Conservation (phyloP, 352 stramenopile genomes). For the Peronospora destructor region DNA sequence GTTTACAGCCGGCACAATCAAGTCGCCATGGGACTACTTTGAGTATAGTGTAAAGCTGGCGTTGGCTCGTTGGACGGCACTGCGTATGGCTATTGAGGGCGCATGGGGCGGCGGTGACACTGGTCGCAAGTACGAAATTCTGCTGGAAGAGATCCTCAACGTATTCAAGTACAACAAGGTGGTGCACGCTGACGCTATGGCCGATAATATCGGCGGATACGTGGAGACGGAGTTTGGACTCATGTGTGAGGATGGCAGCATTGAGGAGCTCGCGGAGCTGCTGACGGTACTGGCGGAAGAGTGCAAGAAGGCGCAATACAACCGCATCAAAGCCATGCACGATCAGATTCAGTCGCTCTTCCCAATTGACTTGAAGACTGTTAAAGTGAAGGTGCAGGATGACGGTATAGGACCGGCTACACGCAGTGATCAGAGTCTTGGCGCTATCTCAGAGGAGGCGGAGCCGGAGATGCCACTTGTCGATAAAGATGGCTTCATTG, state of each 20-base stretch:
- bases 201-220: conserved; percentile 61
- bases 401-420: conserved; percentile 25
- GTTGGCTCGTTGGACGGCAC: conserved; percentile 70
- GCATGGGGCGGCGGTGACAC: conserved; percentile 80
- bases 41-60: conserved; percentile 77
- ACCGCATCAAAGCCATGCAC: conserved; percentile 57
- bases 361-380: conserved; percentile 73
- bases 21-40: conserved; percentile 78
- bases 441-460: conserved; percentile 31
- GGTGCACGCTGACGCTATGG: conserved; percentile 61
- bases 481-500: conserved; percentile 74
- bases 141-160: conserved; percentile 70
- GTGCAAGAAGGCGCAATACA: conserved; percentile 72
- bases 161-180: conserved; percentile 78
- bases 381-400: conserved; percentile 49
- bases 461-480: conserved; percentile 26
- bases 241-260: conserved; percentile 70
- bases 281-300: conserved; percentile 62
- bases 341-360: conserved; percentile 67
- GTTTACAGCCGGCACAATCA: conserved; percentile 47
- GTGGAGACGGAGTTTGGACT: conserved; percentile 72
- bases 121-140: conserved; percentile 72
- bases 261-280: conserved; percentile 62
- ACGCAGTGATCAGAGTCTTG: conserved; percentile 10
- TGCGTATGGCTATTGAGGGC: conserved; percentile 79